Percentiles rank a stretch among this genome's conserved stretches.
Conservation (phyloP, 129 eudicot genomes). For the Helianthus tuberosus region DNA sequence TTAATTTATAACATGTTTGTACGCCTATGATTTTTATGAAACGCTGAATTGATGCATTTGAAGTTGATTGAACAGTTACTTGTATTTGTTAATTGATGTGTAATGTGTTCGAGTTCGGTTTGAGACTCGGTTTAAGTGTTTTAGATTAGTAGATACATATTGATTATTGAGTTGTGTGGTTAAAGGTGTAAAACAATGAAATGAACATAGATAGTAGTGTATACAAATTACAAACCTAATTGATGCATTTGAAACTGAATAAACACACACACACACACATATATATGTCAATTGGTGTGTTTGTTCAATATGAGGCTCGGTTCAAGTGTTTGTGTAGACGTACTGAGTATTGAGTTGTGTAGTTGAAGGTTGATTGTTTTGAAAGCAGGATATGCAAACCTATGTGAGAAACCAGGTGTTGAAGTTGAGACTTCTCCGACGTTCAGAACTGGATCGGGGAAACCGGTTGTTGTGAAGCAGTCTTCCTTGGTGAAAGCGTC, state of each 20-base stretch:
- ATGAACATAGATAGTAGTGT: conserved; percentile 1
- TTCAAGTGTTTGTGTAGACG: too few species aligned
- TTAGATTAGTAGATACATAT: not conserved
- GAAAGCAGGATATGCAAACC: conserved; percentile 53
- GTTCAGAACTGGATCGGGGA: conserved; percentile 68
- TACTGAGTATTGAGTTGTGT: too few species aligned
- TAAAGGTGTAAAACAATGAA: conserved; percentile 2
- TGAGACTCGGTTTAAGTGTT: conserved; percentile 6
- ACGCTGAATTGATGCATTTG: conserved; percentile 14
- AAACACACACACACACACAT: too few species aligned
- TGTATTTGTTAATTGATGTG: not conserved
- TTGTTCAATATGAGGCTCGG: too few species aligned
- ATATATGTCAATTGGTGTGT: too few species aligned
- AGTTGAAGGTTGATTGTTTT: conserved; percentile 18
- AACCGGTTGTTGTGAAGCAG: conserved; percentile 50
- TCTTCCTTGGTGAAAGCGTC: conserved; percentile 63
- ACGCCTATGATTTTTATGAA: not conserved
- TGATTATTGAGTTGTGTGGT: conserved; percentile 4
- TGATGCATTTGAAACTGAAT: too few species aligned
- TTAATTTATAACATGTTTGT: not conserved
- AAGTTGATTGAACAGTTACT: not conserved
- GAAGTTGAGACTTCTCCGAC: conserved; percentile 34
- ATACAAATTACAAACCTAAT: too few species aligned
- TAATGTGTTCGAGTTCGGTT: not conserved
- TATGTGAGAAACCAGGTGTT: conserved; percentile 35